Conservation (phyloP, 2,329 filamentous ascomycete species). For the Pseudogymnoascus sp. region DNA sequence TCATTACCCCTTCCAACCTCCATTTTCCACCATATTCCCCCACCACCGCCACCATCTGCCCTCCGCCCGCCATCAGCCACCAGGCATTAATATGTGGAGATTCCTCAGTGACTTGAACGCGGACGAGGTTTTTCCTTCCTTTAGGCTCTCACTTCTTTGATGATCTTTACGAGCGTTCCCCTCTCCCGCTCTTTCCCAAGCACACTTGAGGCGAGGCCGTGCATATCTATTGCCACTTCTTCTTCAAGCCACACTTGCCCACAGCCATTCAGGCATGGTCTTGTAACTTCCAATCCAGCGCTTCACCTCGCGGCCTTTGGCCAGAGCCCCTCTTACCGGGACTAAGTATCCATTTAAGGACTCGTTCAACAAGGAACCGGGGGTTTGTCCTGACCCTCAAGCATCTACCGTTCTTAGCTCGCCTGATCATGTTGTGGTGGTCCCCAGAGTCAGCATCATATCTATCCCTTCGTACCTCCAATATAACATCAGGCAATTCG, state of each 20-base stretch:
- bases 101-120: neutral
- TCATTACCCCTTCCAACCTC: slow-evolving; percentile 7
- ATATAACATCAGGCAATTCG: slow-evolving; percentile 8
- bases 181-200: neutral
- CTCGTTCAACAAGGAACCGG: slow-evolving; percentile 5
- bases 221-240: slow-evolving; percentile 4
- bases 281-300: neutral
- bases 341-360: neutral
- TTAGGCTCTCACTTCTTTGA: slow-evolving; percentile 5
- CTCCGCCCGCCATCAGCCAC: neutral
- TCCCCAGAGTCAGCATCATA: neutral
- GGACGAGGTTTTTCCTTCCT: slow-evolving; percentile 9
- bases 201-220: slow-evolving; percentile 2
- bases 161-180: slow-evolving; percentile 5
- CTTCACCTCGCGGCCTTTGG: slow-evolving; percentile 1
- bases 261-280: neutral
- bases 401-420: slow-evolving; percentile 1
- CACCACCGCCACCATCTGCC: neutral
- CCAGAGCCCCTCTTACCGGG: slow-evolving; percentile 1
- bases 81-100: slow-evolving; percentile 9
- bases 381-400: slow-evolving; percentile 1
- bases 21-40: neutral
- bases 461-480: slow-evolving; percentile 4
- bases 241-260: neutral
- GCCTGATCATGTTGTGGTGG: slow-evolving; percentile 6